phyloP scores from a whole-genome alignment of 352 stramenopile species.

The Phytophthora brassicae region DNA sequence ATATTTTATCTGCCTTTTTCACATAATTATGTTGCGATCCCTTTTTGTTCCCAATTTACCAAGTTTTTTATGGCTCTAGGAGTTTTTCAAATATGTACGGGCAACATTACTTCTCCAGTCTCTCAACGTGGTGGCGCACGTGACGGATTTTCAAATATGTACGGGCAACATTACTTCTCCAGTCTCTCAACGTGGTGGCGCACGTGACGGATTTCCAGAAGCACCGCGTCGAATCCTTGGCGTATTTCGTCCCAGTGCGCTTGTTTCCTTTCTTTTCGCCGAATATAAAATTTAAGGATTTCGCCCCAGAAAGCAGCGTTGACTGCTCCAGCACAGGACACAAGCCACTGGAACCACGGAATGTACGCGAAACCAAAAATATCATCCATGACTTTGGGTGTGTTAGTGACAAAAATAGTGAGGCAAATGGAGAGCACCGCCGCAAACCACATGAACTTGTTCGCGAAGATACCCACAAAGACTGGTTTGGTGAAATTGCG shows the following conservation, averaged over 20 bases:
- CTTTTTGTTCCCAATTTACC: no score
- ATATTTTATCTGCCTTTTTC: no score
- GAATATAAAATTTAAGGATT: slow-evolving; percentile 37
- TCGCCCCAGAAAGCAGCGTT: slow-evolving; percentile 43
- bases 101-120: slow-evolving; percentile 26
- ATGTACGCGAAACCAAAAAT: slow-evolving; percentile 37
- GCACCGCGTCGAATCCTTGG: slow-evolving; percentile 38
- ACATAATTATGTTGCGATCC: no score
- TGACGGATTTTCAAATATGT: no score
- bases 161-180: no score
- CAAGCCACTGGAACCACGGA: slow-evolving; percentile 42
- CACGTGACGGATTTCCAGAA: slow-evolving; percentile 47
- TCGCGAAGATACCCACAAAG: background rate
- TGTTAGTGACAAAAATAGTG: background rate
- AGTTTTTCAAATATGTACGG: no score
- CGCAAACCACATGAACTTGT: background rate
- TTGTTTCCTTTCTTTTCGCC: slow-evolving; percentile 22
- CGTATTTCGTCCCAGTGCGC: slow-evolving; percentile 17
- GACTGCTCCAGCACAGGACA: slow-evolving; percentile 27
- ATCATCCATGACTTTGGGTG: background rate
- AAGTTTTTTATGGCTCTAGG: no score
- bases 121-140: slow-evolving; percentile 39
- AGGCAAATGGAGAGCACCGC: background rate
- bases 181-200: slow-evolving; percentile 39
- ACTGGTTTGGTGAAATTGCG: slow-evolving; percentile 1